Evolutionary conservation across 2,329 filamentous ascomycete species (phyloP), one percentile per base, ranked within the genome.

Genomic region (Dryadomyces quercivorus): DNA sequence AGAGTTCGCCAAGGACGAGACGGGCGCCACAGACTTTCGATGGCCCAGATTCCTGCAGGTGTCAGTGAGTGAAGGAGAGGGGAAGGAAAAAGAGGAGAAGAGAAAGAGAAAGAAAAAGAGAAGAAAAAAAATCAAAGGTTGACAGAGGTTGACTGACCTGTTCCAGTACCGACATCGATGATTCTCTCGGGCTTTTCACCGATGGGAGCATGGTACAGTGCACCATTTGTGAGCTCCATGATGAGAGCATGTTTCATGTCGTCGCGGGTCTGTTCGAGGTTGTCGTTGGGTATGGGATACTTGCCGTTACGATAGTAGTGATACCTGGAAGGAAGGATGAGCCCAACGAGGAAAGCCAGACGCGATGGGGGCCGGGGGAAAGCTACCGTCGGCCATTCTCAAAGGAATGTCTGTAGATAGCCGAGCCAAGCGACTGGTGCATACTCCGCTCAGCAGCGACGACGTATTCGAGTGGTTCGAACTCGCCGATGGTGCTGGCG

Each of bases 191-290:
- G 52, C 21, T 51, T 34, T 31, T 53, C 22, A 5, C 47, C 51
- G 13, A 56, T 56, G 5, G 55, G 55, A 21, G 61, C 51, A 15
- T 56, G 55, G n/a, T 53, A 52, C 18, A 51, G 51, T 12, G 18
- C 12, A 2, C 55, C 55, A 21, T 50, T 44, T 26, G 62, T 61
- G 9, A 64, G 47, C 53, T 73, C 61, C 3, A 64, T 62, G 53
- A 72, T 67, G 42, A 59, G 43, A 1, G 58, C 58, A 56, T 69
- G 67, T 52, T 63, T 63, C 54, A 67, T 56, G 45, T 67, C 65
- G 42, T 67, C 59, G 26, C 65, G 62, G 18, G 65, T 63, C 57
- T 66, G 64, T 55, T 67, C 65, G 2, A 57, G 13, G 21, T 63
- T 61, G 54, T 63, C 63, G 47, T 63, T 64, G 10, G 62, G 62